phyloP scores from a whole-genome alignment of 2,329 filamentous ascomycete species.

The Tolypocladium ophioglossoides region DNA sequence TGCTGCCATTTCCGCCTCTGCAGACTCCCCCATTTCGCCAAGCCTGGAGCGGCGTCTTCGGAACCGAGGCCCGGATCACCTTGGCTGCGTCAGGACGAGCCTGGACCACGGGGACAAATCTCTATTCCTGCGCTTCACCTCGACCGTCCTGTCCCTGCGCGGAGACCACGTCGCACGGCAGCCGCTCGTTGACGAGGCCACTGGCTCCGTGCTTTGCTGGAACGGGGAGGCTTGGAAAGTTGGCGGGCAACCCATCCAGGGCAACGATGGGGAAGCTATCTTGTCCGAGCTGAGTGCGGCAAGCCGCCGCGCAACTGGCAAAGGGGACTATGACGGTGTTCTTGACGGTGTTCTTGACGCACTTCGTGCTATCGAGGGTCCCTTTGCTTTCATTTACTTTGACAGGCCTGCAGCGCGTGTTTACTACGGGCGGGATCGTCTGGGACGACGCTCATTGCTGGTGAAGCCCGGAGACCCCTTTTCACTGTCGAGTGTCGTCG shows the following conservation, averaged over 20 bases:
- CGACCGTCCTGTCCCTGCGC: slow-evolving; percentile 84
- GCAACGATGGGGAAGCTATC: slow-evolving; percentile 70
- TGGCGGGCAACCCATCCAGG: slow-evolving; percentile 41
- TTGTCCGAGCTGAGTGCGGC: slow-evolving; percentile 47
- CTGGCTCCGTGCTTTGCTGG: slow-evolving; percentile 74
- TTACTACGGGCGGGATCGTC: slow-evolving; percentile 77
- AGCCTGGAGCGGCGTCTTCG: slow-evolving; percentile 34
- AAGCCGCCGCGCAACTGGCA: slow-evolving; percentile 13
- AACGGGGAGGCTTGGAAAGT: slow-evolving; percentile 94
- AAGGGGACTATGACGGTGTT: slow-evolving; percentile 20
- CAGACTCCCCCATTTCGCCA: slow-evolving; percentile 16
- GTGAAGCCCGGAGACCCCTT: slow-evolving; percentile 39
- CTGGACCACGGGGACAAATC: slow-evolving; percentile 12
- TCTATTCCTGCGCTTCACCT: slow-evolving; percentile 53
- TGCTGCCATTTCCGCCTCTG: slow-evolving; percentile 30
- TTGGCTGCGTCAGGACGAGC: slow-evolving; percentile 29
- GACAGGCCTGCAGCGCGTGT: slow-evolving; percentile 51
- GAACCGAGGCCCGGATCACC: slow-evolving; percentile 51
- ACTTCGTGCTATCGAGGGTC: slow-evolving; percentile 59
- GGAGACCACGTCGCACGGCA: slow-evolving; percentile 62
- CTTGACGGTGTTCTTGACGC: slow-evolving; percentile 35
- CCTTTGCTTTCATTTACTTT: slow-evolving; percentile 83
- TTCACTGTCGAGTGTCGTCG: slow-evolving; percentile 61
- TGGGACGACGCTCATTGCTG: slow-evolving; percentile 78
- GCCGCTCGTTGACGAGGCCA: slow-evolving; percentile 51